Percentiles rank a stretch among this genome's conserved stretches.
Evolutionary conservation across 192 early-diverging fungal species (phyloP).

Genomic region (Phlyctochytrium bullatum): DNA sequence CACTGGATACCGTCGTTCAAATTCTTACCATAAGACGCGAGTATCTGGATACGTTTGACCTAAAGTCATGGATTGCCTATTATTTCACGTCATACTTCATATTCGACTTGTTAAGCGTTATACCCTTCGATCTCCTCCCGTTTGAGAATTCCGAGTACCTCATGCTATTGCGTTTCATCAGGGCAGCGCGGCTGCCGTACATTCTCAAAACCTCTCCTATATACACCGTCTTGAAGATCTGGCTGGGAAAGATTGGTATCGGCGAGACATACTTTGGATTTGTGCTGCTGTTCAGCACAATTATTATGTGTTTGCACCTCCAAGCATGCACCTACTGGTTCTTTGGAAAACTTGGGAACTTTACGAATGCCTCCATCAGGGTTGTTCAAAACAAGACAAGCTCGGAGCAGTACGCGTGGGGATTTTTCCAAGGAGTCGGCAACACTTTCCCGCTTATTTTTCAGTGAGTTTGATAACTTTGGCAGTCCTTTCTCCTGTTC

Average conservation of each 20-base stretch:
- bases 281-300: background rate
- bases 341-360: conserved; percentile 11
- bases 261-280: conserved; percentile 12
- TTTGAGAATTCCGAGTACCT: background rate
- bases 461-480: conserved; percentile 15
- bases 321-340: conserved; percentile 21
- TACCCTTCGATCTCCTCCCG: conserved; percentile 14
- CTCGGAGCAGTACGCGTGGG: conserved; percentile 12
- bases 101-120: conserved; percentile 9
- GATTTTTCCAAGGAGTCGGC: conserved; percentile 22
- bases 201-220: conserved; percentile 1
- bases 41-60: background rate
- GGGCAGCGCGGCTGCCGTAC: background rate
- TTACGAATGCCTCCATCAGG: background rate
- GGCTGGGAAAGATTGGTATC: conserved; percentile 7
- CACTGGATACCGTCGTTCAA: background rate
- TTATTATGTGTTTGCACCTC: conserved; percentile 25
- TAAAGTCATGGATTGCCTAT: background rate
- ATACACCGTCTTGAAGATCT: background rate
- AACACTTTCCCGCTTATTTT: conserved; percentile 35
- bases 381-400: background rate
- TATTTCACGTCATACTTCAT: conserved; percentile 4
- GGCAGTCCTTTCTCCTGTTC: background rate
- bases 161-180: background rate
- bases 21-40: background rate